A percentile compares a stretch with the other conserved stretches of the same genome.
These are phyloP conservation scores for Andrographis paniculata DNA, from an alignment of 305 asterid species.

Conservation along the genomic window DNA sequence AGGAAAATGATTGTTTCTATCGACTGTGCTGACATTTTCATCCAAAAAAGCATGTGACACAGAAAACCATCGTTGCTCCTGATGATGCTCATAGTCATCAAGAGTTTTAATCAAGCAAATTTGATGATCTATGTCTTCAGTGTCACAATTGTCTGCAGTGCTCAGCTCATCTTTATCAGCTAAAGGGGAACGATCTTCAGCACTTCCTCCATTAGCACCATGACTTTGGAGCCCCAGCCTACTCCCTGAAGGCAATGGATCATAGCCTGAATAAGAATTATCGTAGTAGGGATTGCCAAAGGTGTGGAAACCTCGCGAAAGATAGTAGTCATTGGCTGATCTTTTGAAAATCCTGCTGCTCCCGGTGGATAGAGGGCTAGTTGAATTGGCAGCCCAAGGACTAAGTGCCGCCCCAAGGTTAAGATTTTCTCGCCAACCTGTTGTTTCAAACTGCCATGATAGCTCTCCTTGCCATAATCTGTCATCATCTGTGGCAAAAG, in stretches of 20 bases:
- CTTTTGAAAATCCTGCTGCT: conserved; percentile 41
- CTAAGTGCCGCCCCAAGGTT: conserved; percentile 56
- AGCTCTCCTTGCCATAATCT: conserved; percentile 59
- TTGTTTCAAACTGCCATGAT: conserved; percentile 66
- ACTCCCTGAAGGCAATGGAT: conserved; percentile 26
- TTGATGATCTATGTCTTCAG: conserved; percentile 32
- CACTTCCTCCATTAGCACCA: conserved; percentile 28
- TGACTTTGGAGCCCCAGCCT: conserved; percentile 38
- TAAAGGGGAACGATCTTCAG: conserved; percentile 22
- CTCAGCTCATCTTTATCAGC: conserved; percentile 29
- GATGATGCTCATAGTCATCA: conserved; percentile 12
- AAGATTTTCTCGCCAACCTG: conserved; percentile 47
- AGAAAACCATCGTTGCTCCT: conserved; percentile 51
- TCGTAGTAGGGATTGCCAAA: conserved; percentile 25
- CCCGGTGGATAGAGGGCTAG: conserved; percentile 24
- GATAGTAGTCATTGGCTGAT: conserved; percentile 59
- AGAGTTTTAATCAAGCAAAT: conserved; percentile 31
- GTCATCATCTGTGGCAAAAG: conserved; percentile 60
- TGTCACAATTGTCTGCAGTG: conserved; percentile 22
- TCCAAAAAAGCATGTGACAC: conserved; percentile 38
- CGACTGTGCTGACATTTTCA: conserved; percentile 6
- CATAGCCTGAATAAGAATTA: conserved; percentile 29
- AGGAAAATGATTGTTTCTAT: conserved; percentile 1
- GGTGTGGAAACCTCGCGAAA: conserved; percentile 28
- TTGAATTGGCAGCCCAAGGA: conserved; percentile 40